These are phyloP conservation scores for Chlorella sp. DNA, from an alignment of 139 green algal genomes.

Conservation along the genomic window DNA sequence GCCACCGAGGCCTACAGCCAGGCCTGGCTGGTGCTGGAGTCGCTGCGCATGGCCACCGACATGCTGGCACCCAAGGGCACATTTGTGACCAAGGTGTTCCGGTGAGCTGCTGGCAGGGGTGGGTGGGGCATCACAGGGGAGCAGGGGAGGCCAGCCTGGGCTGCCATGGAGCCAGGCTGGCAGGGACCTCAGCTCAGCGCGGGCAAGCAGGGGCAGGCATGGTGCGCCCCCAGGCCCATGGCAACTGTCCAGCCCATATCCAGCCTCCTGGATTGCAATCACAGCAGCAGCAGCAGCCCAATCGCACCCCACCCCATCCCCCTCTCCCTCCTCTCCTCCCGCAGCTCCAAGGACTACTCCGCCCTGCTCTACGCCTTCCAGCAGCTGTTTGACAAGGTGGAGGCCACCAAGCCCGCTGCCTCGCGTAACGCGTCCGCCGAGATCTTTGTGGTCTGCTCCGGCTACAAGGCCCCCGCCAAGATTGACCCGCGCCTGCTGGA, in stretches of 20 bases:
- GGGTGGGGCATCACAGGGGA: not conserved
- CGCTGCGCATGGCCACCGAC: constrained; percentile 92
- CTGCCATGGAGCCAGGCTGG: too few species aligned
- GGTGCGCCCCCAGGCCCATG: too few species aligned
- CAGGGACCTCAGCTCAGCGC: too few species aligned
- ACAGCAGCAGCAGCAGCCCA: too few species aligned
- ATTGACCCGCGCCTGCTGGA: constrained; percentile 98
- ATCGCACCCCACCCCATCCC: not conserved
- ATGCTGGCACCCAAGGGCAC: constrained; percentile 89
- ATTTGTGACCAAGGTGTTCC: constrained; percentile 99
- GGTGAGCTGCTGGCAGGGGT: constrained; percentile 29
- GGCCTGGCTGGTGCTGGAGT: constrained; percentile 92
- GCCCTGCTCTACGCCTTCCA: constrained; percentile 97
- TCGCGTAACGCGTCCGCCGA: constrained; percentile 93
- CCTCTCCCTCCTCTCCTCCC: not conserved
- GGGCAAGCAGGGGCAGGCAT: too few species aligned
- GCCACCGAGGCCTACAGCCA: constrained; percentile 90
- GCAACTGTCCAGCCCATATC: too few species aligned
- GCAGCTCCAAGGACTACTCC: constrained; percentile 95
- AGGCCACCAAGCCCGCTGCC: constrained; percentile 95
- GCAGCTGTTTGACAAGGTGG: constrained; percentile 97
- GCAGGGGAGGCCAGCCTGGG: not conserved
- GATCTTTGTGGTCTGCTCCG: constrained; percentile 97
- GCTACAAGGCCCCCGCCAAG: constrained; percentile 96
- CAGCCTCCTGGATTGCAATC: too few species aligned